A percentile compares a stretch with the other conserved stretches of the same genome.
Evolutionary conservation across 2,329 filamentous ascomycete species (phyloP).

Genomic region (Colletotrichum spaethianum): DNA sequence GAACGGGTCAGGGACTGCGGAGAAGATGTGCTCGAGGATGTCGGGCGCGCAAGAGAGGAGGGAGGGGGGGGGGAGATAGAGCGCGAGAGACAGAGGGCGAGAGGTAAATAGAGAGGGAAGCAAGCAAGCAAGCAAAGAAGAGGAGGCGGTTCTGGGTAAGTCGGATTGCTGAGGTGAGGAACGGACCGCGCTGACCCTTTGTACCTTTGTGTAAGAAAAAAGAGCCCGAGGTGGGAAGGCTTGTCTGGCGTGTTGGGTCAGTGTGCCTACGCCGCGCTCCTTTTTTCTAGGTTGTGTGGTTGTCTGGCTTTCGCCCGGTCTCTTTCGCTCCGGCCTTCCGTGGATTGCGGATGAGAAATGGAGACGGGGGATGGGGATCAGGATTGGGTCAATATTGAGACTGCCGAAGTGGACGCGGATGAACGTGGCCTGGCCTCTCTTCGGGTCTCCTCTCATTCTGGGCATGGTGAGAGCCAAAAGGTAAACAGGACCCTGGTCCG

Average conservation of each 20-base stretch:
- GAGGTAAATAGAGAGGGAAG: neutral
- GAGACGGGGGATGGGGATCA: neutral
- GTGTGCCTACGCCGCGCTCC: slow-evolving; percentile 6
- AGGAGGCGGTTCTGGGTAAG: slow-evolving; percentile 16
- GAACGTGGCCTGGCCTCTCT: slow-evolving; percentile 24
- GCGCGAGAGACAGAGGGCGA: neutral
- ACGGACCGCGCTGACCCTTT: slow-evolving; percentile 28
- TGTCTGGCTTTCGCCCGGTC: slow-evolving; percentile 9
- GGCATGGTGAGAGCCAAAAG: slow-evolving; percentile 14
- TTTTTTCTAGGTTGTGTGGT: slow-evolving; percentile 9
- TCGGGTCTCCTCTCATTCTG: slow-evolving; percentile 22
- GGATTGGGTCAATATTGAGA: neutral
- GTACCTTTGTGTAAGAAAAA: slow-evolving; percentile 16
- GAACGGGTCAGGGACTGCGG: neutral
- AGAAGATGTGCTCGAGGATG: neutral
- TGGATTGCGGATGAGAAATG: neutral
- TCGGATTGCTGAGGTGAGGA: slow-evolving; percentile 7
- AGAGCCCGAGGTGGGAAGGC: slow-evolving; percentile 7
- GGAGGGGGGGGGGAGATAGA: neutral
- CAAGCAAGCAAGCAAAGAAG: neutral
- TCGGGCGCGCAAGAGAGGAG: neutral
- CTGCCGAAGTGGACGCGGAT: neutral
- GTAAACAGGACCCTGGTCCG: slow-evolving; percentile 20
- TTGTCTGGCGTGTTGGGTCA: slow-evolving; percentile 25
- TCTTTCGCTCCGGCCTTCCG: slow-evolving; percentile 10